Evolutionary conservation across 495 filamentous ascomycete species (phyloP), one percentile per base, ranked within the genome.

Genomic region (Aspergillus hancockii): DNA sequence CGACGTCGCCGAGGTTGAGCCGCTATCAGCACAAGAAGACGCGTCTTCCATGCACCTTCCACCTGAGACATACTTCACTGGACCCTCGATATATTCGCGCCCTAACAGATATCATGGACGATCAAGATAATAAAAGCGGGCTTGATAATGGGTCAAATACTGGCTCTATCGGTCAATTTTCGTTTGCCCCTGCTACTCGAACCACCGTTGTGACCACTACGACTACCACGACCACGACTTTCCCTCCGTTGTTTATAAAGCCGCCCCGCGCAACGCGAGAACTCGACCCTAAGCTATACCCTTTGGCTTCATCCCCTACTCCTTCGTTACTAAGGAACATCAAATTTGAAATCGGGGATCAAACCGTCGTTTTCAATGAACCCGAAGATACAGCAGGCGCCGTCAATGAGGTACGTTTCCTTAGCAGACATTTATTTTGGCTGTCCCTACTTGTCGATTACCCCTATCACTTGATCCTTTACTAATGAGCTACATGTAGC

Each of bases 141-240:
- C 41, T 64, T 19, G 63, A 49, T 38, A 69, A 66, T 54, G 62
- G 53, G 54, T 59, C 65, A 19, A 61, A 67, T 21, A 64, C 41
- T 41, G 63, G 62, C 50, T 79, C 75, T 38, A 65, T 90, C 55
- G 88, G 82, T 12, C 85, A 88, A 64, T 83, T 91, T 55, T 88
- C 86, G 14, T 88, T 86, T 67, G 87, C 84, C 55, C 88, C 88
- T 28, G 83, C 88, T 16, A 91, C 88, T 22, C 81, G 86, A 67
- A 90, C 88, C 21, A 90, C 88, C 2, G 85, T 90, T 9, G 87
- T 97, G 60, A 98, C 93, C 5, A 97, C 94, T 0, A 98, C 93
- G 0, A 98, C 93, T 0, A 96, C 91, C 1, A 97, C 93, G 0
- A 97, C 94, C 21, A 88, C 91, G 34, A 86, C 85, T 6, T 93